A percentile compares a stretch with the other conserved stretches of the same genome.
Evolutionary conservation across 495 filamentous ascomycete genomes (phyloP).

Genomic region (Aspergillus egyptiacus): DNA sequence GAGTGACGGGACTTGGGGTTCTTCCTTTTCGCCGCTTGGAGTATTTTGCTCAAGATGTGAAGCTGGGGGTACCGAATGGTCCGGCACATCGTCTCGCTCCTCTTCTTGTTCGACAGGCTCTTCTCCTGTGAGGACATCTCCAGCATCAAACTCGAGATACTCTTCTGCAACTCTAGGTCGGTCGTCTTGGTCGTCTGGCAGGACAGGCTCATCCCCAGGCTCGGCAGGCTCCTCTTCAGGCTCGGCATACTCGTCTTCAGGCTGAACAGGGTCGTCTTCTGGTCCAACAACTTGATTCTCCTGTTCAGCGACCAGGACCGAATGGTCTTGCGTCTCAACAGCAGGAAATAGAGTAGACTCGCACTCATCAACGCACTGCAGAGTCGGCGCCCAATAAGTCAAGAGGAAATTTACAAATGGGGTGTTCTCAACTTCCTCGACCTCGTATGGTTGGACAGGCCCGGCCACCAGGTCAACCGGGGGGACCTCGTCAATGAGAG

Average conservation of each 20-base stretch:
- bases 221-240: too few species aligned
- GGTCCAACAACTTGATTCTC: too few species aligned
- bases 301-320: too few species aligned
- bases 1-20: conserved; percentile 19
- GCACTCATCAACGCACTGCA: neutral
- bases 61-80: neutral
- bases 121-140: too few species aligned
- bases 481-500: conserved; percentile 13
- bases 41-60: neutral
- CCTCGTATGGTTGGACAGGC: conserved; percentile 17
- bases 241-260: neutral
- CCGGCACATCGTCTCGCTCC: neutral
- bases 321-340: too few species aligned
- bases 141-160: too few species aligned
- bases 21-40: neutral
- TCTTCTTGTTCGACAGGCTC: neutral
- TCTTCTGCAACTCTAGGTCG: too few species aligned
- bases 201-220: too few species aligned
- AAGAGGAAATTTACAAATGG: conserved; percentile 7
- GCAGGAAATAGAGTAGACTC: neutral
- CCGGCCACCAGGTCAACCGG: neutral
- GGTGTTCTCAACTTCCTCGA: conserved; percentile 14
- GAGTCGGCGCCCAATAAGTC: conserved; percentile 4
- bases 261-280: too few species aligned
- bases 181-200: too few species aligned